Conservation (phyloP, 176 grass and related monocot genomes). For the Luzula sylvatica region DNA sequence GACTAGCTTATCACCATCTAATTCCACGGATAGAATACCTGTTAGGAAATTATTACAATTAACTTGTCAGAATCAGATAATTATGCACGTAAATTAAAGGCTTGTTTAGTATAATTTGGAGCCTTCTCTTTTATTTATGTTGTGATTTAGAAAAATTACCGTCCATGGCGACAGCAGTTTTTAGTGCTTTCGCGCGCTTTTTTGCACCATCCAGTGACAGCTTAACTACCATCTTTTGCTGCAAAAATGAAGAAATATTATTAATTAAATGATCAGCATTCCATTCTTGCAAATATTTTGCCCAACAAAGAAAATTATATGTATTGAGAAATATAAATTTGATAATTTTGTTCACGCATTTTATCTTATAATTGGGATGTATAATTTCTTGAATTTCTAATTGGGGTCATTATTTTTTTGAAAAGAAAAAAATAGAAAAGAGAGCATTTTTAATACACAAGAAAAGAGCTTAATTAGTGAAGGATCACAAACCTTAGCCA, state of each 20-base stretch:
- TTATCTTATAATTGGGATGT: too few relatives aligned
- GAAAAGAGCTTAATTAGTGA: neutral
- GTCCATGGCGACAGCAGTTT: slow-evolving; percentile 41
- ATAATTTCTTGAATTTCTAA: neutral
- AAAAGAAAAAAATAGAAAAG: too few relatives aligned
- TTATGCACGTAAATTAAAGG: neutral
- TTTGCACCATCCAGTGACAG: slow-evolving; percentile 42
- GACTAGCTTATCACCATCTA: slow-evolving; percentile 44
- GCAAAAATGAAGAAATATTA: slow-evolving; percentile 1
- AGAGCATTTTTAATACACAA: too few relatives aligned
- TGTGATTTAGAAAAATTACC: too few relatives aligned
- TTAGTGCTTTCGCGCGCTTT: slow-evolving; percentile 57
- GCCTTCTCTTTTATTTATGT: neutral
- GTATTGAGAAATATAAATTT: neutral
- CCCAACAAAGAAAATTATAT: too few relatives aligned
- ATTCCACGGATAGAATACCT: slow-evolving; percentile 47
- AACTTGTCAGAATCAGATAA: neutral
- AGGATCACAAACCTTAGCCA: slow-evolving; percentile 9
- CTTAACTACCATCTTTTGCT: slow-evolving; percentile 80
- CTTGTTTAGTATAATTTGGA: neutral
- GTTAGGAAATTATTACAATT: neutral
- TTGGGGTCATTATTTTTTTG: too few relatives aligned
- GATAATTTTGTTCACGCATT: neutral
- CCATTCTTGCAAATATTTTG: too few relatives aligned
- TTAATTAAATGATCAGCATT: neutral